Evolutionary conservation across 2,329 filamentous ascomycete species (phyloP), one percentile per base, ranked within the genome.

Genomic region (Nemania sp.): DNA sequence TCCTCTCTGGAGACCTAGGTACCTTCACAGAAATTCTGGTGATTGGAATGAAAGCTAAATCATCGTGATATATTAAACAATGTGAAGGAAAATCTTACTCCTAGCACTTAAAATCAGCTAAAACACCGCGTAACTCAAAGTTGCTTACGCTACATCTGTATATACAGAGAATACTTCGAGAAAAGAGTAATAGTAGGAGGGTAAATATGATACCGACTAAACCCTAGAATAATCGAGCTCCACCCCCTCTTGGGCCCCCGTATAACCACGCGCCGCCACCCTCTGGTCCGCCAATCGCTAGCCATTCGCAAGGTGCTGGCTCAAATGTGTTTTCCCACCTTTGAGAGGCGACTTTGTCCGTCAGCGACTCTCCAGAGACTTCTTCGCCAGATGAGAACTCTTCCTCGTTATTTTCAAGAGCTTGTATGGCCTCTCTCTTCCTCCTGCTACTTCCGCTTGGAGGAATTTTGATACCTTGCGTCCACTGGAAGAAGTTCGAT

Each of bases 401-500:
- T 20, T 43, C 35, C 3, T 64, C 54, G 15, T 47, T 4, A 3
- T 43, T 13, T n/a, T 47, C 26, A 22, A 26, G 7, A 43, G 47
- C 24, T 1, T 1, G 11, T 5, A 24, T 27, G 5, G 62, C 62
- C n/a, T 29, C 47, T 5, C 8, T 32, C 3, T 15, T 15, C 18
- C 3, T n/a, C 15, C 7, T 45, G 4, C 2, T 5, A n/a, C 41
- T 45, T 5, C 41, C 41, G 15, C 41, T 45, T 5, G 15, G 41
- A n/a, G 51, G 47, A 38, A 67, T 22, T n/a, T 58, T 61, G 5
- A 79, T 56, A 4, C 76, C 73, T n/a, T 78, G 75, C 0, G 47
- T 11, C 73, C 76, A 77, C 2, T 66, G 59, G 38, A 79, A 80
- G 60, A 76, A 73, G 6, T 77, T 72, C 0, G 63, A 11, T 32